These are phyloP conservation scores for Borovskyia barvae DNA, from an alignment of 208 protist genomes.

Conservation along the genomic window DNA sequence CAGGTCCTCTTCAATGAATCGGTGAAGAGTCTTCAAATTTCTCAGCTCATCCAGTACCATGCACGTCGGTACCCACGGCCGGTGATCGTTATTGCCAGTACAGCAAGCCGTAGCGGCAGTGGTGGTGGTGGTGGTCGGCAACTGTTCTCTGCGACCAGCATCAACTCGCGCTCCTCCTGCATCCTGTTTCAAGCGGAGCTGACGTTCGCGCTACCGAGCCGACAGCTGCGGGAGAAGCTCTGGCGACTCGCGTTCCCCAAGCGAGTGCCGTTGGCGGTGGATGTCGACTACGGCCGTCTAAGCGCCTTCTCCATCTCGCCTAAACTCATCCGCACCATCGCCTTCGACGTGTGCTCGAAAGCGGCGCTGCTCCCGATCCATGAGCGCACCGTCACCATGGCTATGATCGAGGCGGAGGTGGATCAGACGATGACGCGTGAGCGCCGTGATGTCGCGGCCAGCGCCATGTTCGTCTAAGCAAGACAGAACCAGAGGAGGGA, in stretches of 20 bases:
- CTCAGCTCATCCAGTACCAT: constrained; percentile 84
- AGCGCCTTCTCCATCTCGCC: constrained; percentile 50
- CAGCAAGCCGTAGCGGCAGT: constrained; percentile 28
- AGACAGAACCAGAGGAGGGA: not conserved
- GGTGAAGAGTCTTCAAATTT: constrained; percentile 51
- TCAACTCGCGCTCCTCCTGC: constrained; percentile 50
- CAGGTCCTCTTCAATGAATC: constrained; percentile 84
- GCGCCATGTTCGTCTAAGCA: constrained; percentile 73
- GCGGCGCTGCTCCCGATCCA: constrained; percentile 51
- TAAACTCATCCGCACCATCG: constrained; percentile 72
- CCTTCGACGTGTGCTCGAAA: constrained; percentile 74
- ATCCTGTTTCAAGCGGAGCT: constrained; percentile 62
- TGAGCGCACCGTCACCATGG: constrained; percentile 59
- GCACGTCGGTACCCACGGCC: constrained; percentile 64
- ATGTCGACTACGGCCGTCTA: constrained; percentile 63
- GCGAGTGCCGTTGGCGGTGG: constrained; percentile 49
- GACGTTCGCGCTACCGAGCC: constrained; percentile 54
- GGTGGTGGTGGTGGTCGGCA: constrained; percentile 22
- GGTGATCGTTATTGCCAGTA: constrained; percentile 84
- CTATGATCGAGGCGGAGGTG: constrained; percentile 66
- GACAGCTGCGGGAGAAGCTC: constrained; percentile 56
- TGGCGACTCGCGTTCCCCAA: constrained; percentile 73
- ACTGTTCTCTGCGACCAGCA: constrained; percentile 21
- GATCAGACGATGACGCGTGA: constrained; percentile 45
- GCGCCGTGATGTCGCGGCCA: constrained; percentile 29